Evolutionary conservation across 306 rosid genomes (phyloP).

Genomic region (Rosa lucieae): DNA sequence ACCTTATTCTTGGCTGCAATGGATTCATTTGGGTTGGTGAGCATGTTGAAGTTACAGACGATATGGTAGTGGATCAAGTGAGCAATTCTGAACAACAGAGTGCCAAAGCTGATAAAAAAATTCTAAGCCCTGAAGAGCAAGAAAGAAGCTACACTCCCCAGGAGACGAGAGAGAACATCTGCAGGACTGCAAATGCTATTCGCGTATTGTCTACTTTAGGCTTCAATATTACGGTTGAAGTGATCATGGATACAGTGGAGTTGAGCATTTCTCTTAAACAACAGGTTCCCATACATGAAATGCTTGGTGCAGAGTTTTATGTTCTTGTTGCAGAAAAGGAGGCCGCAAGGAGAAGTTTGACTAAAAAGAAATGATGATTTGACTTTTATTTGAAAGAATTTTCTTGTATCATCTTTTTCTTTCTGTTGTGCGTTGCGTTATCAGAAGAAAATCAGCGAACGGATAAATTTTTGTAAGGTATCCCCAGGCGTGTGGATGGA

Average conservation of each 20-base stretch:
- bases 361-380: constrained; percentile 52
- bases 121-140: constrained; percentile 47
- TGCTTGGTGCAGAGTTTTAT: constrained; percentile 86
- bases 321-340: constrained; percentile 82
- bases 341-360: constrained; percentile 65
- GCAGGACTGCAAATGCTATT: constrained; percentile 82
- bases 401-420: background rate
- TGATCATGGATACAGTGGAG: constrained; percentile 55
- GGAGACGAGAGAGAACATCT: constrained; percentile 64
- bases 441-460: background rate
- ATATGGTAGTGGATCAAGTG: constrained; percentile 60
- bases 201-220: constrained; percentile 67
- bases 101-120: constrained; percentile 17
- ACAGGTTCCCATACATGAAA: constrained; percentile 53
- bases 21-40: constrained; percentile 94
- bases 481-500: background rate
- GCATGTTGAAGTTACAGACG: constrained; percentile 56
- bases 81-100: constrained; percentile 45
- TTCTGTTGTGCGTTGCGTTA: background rate
- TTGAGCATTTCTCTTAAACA: constrained; percentile 54
- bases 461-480: background rate
- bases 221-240: constrained; percentile 57
- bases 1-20: constrained; percentile 81
- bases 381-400: background rate
- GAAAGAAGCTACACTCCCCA: constrained; percentile 47